Evolutionary conservation across 192 early-diverging fungal species (phyloP), one percentile per base, ranked within the genome.

Genomic region (Mycoemilia scoparia): DNA sequence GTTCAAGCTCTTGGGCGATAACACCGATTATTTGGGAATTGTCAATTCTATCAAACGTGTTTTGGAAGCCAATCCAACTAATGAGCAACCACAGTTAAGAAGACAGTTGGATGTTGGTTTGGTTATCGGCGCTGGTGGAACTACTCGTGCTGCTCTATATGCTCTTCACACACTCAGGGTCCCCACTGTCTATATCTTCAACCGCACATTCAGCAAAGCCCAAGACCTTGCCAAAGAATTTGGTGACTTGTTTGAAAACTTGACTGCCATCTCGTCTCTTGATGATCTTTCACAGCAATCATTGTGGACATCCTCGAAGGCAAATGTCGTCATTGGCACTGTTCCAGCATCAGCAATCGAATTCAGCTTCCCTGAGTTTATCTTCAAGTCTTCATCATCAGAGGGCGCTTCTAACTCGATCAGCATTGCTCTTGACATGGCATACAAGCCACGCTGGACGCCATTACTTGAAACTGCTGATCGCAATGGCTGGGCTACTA

Each of bases 21-120:
- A 98, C 55, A 98, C 93, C 10, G 93, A 98, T 46, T 96, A 82
- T 66, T 38, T 91, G 12, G 93, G 93, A 21, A 93, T 98, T 32
- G 60, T 60, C 26, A 57, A 57, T 18, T 68, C 66, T 31, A 62
- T 91, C 21, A 49, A 65, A 32, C 60, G 51, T 10, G 45, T 63
- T 12, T 42, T 62, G 29, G 28, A 43, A 8, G 28, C 8, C 13
- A 20, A n/a, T 6, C 29, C 5, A 32, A 19, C 39, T 10, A 16
- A 2, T 9, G 7, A 30, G 25, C 10, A 20, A 12, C 33, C 4
- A 7, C 4, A 7, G 31, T 32, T 5, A 14, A 14, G 6, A 32
- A 18, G 15, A 14, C 51, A 45, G 32, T 24, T 46, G 7, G 41
- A 37, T 5, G 38, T 61, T n/a, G 93, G 80, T 6, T 65, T 88